These are phyloP conservation scores for Trichoderma brevicompactum DNA, from an alignment of 2,329 filamentous ascomycete genomes.

Conservation along the genomic window DNA sequence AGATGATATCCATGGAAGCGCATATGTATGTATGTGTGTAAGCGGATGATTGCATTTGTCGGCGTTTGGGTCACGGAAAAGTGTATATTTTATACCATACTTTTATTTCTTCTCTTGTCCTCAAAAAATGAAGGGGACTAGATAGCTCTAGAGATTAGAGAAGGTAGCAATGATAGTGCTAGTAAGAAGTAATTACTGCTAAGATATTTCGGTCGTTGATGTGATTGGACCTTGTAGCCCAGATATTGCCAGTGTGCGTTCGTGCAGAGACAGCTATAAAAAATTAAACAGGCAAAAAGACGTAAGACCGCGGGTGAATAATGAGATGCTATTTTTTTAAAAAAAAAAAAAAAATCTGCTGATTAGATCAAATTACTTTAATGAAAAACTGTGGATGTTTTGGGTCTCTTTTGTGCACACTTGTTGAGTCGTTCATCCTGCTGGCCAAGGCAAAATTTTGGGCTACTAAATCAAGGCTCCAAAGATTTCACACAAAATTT, in stretches of 20 bases:
- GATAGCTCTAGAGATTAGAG: constrained; percentile 27
- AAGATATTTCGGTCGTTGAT: background rate
- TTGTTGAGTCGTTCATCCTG: background rate
- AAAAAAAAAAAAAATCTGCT: too few species aligned
- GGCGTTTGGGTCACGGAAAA: constrained; percentile 28
- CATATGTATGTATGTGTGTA: background rate
- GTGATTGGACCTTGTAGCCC: background rate
- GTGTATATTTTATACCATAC: constrained; percentile 30
- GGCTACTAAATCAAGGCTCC: constrained; percentile 5
- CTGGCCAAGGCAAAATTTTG: background rate
- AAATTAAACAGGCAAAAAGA: too few species aligned
- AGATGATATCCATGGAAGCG: background rate
- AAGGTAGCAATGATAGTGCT: constrained; percentile 20
- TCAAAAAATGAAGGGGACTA: constrained; percentile 31
- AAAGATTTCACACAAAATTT: constrained; percentile 16
- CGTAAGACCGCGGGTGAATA: too few species aligned
- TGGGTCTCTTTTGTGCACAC: background rate
- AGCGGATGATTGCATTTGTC: constrained; percentile 5
- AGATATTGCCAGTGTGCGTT: too few species aligned
- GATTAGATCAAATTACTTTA: background rate
- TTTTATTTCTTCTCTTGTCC: constrained; percentile 29
- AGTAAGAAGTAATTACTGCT: constrained; percentile 1
- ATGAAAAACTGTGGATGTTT: background rate
- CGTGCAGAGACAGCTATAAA: too few species aligned
- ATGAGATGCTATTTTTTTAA: too few species aligned